These are phyloP conservation scores for Pestalotiopsis sp. DNA, from an alignment of 2,329 filamentous ascomycete species.

Conservation along the genomic window DNA sequence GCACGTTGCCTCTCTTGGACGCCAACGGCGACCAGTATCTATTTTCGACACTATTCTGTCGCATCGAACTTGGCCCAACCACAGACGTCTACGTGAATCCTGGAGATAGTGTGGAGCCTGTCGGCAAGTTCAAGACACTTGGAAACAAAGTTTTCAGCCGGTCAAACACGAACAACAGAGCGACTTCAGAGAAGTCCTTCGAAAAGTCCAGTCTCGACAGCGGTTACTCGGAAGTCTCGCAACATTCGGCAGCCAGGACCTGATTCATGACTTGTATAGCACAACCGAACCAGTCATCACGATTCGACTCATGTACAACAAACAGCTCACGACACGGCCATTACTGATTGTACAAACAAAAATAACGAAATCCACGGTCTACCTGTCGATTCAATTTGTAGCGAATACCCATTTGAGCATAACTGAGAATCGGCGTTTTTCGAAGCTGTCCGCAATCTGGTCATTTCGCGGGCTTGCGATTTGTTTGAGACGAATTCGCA, in stretches of 20 bases:
- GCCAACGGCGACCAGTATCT: constrained; percentile 88
- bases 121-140: constrained; percentile 58
- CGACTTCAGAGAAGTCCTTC: constrained; percentile 22
- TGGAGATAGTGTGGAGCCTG: constrained; percentile 40
- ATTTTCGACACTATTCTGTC: constrained; percentile 93
- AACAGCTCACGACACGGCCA: constrained; percentile 15
- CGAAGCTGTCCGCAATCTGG: constrained; percentile 18
- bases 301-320: constrained; percentile 23
- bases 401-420: constrained; percentile 29
- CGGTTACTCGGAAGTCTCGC: constrained; percentile 29
- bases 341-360: constrained; percentile 14
- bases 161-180: constrained; percentile 39
- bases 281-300: not conserved
- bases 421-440: constrained; percentile 23
- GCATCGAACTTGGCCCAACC: constrained; percentile 68
- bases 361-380: constrained; percentile 20
- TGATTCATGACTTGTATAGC: constrained; percentile 10
- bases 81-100: constrained; percentile 58
- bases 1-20: constrained; percentile 88
- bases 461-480: not conserved
- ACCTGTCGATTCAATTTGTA: constrained; percentile 22
- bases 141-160: constrained; percentile 61
- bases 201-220: constrained; percentile 47
- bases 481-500: not conserved
- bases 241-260: constrained; percentile 14